These are phyloP conservation scores for Tieghemostelium lacteum DNA, from an alignment of 78 protist species.

Conservation along the genomic window DNA sequence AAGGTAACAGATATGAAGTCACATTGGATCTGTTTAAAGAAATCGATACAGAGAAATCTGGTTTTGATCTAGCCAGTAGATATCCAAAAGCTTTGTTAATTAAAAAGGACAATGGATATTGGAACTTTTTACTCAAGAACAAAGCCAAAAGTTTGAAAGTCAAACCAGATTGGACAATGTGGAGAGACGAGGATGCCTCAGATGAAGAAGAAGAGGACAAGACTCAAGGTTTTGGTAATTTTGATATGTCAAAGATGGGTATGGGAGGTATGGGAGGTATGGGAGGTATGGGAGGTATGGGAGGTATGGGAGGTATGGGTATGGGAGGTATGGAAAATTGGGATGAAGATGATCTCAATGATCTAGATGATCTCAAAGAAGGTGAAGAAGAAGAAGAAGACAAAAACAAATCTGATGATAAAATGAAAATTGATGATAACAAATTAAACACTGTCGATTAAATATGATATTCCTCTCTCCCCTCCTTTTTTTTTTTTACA, in stretches of 20 bases:
- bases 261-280: constrained; percentile 58
- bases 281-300: constrained; percentile 67
- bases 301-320: constrained; percentile 58
- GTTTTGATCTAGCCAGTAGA: constrained; percentile 3
- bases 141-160: constrained; percentile 17
- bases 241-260: constrained; percentile 26
- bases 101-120: constrained; percentile 41
- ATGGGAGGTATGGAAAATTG: constrained; percentile 29
- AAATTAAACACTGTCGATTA: constrained; percentile 74
- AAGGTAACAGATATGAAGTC: neutral
- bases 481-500: no score
- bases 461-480: no score
- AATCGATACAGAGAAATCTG: constrained; percentile 2
- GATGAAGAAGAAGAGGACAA: constrained; percentile 30
- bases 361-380: constrained; percentile 20
- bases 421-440: constrained; percentile 5
- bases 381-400: constrained; percentile 22
- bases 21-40: constrained; percentile 25
- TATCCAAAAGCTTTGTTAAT: constrained; percentile 28
- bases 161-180: constrained; percentile 36
- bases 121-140: constrained; percentile 53
- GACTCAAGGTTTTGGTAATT: constrained; percentile 1
- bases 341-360: constrained; percentile 11
- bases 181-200: constrained; percentile 59
- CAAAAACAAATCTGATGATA: constrained; percentile 21